Base-by-base conservation (phyloP, 148 eudicot genomes). In the Fagopyrum tataricum region DNA sequence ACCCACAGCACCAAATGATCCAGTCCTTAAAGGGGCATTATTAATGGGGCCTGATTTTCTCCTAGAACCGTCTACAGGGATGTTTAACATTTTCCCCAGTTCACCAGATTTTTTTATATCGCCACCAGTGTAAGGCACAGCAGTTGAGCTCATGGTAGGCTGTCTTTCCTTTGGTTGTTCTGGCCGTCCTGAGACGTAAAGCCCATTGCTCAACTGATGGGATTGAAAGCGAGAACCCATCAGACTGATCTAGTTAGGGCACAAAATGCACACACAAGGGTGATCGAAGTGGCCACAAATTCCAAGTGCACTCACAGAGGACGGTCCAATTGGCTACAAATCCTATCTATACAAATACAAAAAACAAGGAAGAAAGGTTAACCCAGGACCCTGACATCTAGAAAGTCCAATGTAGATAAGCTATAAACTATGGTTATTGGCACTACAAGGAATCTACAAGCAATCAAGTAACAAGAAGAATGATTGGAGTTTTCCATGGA, bases 91-190 rank as follows among this genome's bases (percentile, higher is more conserved):
- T 75, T 93, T 93, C 39, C 98, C 98, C 42, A 93, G 92, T 79
- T 93, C 98, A 48, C 98, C 98, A 7, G 98, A 93, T 72, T 86
- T 93, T 73, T 93, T 93, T 6, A 93, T 90, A 77, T 93, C 98
- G 59, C 98, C 98, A 40, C 98, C 98, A 26, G 96, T 90, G 58
- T 93, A 93, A 43, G 98, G 98, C 92, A 90, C 84, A 53, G 98
- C 92, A 9, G 84, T 86, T 11, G 98, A 93, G 81, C 88, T 90
- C 94, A 89, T 93, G 31, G 98, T 93, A 23, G 98, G 96, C 47
- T 81, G 82, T 72, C 91, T 85, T 84, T 93, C 98, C 87, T 93
- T 93, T 14, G 96, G 94, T 79, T 91, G 98, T 83, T 89, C 98
- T 1, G 92, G 96, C 49, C 87, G 84, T 64, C 98, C 98, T 3